A percentile compares a stretch with the other conserved stretches of the same genome.
These are phyloP conservation scores for Sonneratia caseolaris DNA, from an alignment of 345 rosid genomes.

Conservation along the genomic window DNA sequence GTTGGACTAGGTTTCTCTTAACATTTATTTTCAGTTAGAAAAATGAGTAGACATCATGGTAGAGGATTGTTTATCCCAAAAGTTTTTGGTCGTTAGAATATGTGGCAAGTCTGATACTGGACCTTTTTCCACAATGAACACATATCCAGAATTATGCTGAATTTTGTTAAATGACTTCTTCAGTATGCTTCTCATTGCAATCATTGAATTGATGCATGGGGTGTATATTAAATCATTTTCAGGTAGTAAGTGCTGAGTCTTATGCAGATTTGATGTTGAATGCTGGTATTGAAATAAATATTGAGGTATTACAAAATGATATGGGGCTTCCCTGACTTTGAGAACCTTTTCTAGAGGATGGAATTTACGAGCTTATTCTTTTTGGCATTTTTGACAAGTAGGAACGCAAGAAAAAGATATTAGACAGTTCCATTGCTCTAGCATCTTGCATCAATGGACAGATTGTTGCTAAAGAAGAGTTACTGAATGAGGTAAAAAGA, in stretches of 20 bases:
- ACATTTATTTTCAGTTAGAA: too few species aligned
- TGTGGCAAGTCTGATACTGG: background rate
- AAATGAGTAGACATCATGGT: background rate
- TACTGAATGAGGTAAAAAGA: conserved; percentile 62
- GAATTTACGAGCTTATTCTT: background rate
- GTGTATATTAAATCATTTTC: conserved; percentile 9
- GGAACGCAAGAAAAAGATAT: conserved; percentile 60
- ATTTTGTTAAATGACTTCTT: too few species aligned
- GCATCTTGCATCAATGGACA: conserved; percentile 66
- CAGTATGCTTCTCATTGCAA: background rate
- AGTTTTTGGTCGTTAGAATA: background rate
- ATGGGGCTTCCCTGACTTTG: background rate
- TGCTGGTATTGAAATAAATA: conserved; percentile 67
- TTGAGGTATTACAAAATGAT: conserved; percentile 43
- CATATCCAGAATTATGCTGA: too few species aligned
- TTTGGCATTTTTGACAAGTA: conserved; percentile 13
- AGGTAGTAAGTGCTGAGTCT: conserved; percentile 74
- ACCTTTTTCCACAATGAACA: too few species aligned
- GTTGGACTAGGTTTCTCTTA: too few species aligned
- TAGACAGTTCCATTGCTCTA: conserved; percentile 46
- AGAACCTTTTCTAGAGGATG: background rate
- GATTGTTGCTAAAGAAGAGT: conserved; percentile 42
- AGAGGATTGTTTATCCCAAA: background rate
- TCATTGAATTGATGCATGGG: background rate
- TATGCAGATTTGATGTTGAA: conserved; percentile 47